phyloP scores from a whole-genome alignment of 139 green algal genomes.

The Penium margaritaceum region DNA sequence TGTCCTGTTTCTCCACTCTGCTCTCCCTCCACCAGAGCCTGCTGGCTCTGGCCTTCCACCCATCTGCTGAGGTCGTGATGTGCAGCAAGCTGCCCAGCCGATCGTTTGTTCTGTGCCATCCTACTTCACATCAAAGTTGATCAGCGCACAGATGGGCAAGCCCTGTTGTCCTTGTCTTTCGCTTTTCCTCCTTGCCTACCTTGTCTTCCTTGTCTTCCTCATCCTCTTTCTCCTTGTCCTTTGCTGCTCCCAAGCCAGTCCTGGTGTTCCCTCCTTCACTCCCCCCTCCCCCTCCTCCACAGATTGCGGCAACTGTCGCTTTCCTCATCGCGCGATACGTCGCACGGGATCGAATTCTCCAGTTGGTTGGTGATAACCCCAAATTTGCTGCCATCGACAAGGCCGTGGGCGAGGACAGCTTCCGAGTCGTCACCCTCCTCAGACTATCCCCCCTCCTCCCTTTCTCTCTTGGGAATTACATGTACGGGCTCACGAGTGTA shows the following conservation, averaged over 20 bases:
- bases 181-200: not conserved
- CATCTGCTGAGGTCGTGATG: too few relatives aligned
- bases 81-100: too few relatives aligned
- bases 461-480: constrained; percentile 74
- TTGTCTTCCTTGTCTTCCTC: not conserved
- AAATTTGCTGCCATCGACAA: constrained; percentile 71
- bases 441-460: constrained; percentile 83
- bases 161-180: not conserved
- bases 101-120: not conserved
- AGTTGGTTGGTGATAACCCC: constrained; percentile 53
- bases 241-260: not conserved
- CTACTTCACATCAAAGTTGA: not conserved
- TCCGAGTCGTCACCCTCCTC: constrained; percentile 85
- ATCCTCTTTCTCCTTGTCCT: not conserved
- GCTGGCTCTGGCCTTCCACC: too few relatives aligned
- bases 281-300: not conserved
- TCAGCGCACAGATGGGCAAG: not conserved
- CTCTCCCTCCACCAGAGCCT: too few relatives aligned
- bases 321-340: constrained; percentile 91
- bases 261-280: not conserved
- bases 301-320: constrained; percentile 64
- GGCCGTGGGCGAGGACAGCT: constrained; percentile 76
- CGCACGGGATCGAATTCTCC: constrained; percentile 68
- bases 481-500: constrained; percentile 82
- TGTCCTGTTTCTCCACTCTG: too few relatives aligned